Evolutionary conservation across 2,329 filamentous ascomycete species (phyloP).

Genomic region (Colletotrichum lupini): DNA sequence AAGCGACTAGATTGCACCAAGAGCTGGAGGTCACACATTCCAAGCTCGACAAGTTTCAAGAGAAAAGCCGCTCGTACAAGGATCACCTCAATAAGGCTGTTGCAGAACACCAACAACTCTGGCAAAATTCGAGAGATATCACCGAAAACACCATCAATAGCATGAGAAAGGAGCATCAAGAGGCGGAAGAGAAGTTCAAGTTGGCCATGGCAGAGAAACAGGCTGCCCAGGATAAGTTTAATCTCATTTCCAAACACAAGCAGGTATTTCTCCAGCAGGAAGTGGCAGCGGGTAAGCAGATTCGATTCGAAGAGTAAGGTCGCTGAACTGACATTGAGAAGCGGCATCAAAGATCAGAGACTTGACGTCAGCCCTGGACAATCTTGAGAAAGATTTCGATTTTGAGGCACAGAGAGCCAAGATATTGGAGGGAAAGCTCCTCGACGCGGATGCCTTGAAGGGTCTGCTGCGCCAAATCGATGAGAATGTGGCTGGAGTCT

Average conservation of each 20-base stretch:
- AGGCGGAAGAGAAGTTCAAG: conserved; percentile 39
- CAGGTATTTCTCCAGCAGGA: neutral
- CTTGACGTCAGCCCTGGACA: neutral
- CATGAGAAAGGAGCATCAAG: conserved; percentile 45
- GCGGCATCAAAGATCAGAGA: neutral
- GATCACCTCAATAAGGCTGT: conserved; percentile 57
- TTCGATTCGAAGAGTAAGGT: neutral
- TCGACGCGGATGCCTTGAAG: neutral
- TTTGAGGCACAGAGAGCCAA: neutral
- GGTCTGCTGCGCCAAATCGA: conserved; percentile 1
- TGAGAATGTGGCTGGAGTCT: neutral
- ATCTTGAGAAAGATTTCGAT: neutral
- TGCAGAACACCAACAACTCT: conserved; percentile 58
- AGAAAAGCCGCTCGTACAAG: conserved; percentile 49
- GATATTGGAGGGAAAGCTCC: conserved; percentile 2
- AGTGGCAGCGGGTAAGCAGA: neutral
- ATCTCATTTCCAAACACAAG: neutral
- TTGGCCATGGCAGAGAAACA: conserved; percentile 27
- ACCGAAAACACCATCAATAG: conserved; percentile 48
- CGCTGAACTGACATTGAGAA: neutral
- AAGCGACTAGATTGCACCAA: conserved; percentile 41
- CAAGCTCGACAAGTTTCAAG: conserved; percentile 44
- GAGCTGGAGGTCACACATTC: conserved; percentile 44
- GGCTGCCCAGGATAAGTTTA: conserved; percentile 23
- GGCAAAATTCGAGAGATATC: conserved; percentile 44